Conservation (phyloP, 1,139 yeast genomes). For the Pichia sp. region DNA sequence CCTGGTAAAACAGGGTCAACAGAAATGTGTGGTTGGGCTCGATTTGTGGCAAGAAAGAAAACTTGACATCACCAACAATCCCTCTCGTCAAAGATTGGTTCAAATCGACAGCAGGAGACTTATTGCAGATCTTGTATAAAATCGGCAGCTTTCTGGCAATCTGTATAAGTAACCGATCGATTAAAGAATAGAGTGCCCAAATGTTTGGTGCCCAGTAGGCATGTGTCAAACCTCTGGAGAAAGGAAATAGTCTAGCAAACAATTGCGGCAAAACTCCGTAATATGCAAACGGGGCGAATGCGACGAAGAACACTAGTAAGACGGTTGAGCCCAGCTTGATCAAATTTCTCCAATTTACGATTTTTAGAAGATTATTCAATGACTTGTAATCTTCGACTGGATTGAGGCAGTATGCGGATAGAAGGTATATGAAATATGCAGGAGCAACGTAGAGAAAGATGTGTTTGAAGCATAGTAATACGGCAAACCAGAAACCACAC, state of each 20-base stretch:
- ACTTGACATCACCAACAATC: conserved; percentile 83
- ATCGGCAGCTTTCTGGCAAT: conserved; percentile 29
- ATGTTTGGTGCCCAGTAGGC: conserved; percentile 99
- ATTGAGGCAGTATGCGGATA: conserved; percentile 65
- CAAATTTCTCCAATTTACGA: conserved; percentile 57
- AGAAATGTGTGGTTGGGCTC: conserved; percentile 74
- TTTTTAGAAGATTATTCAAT: conserved; percentile 25
- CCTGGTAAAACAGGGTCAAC: conserved; percentile 76
- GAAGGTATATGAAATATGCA: conserved; percentile 76
- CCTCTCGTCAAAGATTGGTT: conserved; percentile 60
- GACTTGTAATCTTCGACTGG: conserved; percentile 27
- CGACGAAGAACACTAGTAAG: conserved; percentile 53
- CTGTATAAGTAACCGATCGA: conserved; percentile 69
- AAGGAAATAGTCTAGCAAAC: conserved; percentile 75
- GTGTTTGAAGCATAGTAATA: conserved; percentile 86
- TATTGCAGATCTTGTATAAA: conserved; percentile 16
- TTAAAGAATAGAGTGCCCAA: conserved; percentile 90
- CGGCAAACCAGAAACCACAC: conserved; percentile 73
- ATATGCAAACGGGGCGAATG: conserved; percentile 79
- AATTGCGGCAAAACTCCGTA: conserved; percentile 63
- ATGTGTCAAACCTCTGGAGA: conserved; percentile 91
- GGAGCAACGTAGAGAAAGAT: conserved; percentile 92
- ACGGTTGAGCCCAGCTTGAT: conserved; percentile 66
- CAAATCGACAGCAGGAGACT: background rate
- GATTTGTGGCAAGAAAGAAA: conserved; percentile 74